Conservation (phyloP, 192 early-diverging fungal genomes). For the Coemansia sp. region DNA sequence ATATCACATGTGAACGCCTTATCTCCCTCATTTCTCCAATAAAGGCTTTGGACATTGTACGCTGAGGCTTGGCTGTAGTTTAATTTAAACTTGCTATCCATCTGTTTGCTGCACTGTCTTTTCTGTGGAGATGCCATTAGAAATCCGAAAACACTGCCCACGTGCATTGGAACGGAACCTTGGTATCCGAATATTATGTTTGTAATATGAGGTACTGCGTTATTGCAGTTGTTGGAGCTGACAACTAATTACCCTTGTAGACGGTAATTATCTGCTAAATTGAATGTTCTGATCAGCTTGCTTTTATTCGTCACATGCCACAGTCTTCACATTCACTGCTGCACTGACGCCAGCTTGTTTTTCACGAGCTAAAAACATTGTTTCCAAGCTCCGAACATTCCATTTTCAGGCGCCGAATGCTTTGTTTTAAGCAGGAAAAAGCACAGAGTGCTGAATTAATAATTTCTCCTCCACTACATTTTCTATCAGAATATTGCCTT, state of each 20-base stretch:
- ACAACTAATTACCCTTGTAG: no score
- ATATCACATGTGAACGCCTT: conserved; percentile 4
- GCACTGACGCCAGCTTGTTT: no score
- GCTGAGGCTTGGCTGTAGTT: not conserved
- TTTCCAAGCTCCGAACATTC: not conserved
- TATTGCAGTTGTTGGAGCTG: no score
- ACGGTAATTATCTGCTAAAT: no score
- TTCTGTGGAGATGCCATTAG: not conserved
- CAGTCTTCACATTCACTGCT: no score
- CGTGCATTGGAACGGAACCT: not conserved
- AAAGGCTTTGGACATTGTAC: not conserved
- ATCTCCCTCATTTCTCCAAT: not conserved
- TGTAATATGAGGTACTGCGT: no score
- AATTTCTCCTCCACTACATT: not conserved
- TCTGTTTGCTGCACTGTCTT: not conserved
- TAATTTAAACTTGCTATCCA: not conserved
- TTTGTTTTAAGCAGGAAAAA: not conserved
- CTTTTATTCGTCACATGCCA: no score
- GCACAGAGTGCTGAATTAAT: not conserved
- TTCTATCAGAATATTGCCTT: not conserved
- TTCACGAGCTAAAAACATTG: not conserved
- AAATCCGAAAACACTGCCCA: not conserved
- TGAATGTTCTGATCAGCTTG: no score
- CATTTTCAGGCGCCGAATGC: not conserved
- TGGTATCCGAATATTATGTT: no score